Evolutionary conservation across 78 protist genomes (phyloP).

Genomic region (Dictyostelium capitatum): DNA sequence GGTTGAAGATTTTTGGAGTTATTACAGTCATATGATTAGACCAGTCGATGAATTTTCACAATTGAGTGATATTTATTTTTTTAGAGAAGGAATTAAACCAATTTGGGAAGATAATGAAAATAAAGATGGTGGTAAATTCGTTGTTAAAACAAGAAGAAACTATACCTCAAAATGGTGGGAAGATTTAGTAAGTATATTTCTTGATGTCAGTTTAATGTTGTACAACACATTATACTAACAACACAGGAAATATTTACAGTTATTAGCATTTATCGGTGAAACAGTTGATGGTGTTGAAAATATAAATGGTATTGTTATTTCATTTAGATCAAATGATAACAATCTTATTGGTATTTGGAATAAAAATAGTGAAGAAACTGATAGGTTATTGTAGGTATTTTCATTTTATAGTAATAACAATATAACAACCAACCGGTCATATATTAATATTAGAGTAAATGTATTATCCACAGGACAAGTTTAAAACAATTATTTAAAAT

Average conservation of each 20-base stretch:
- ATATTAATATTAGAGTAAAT: neutral
- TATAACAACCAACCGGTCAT: neutral
- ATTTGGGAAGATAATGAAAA: constrained; percentile 82
- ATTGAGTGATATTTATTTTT: constrained; percentile 78
- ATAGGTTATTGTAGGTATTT: constrained; percentile 58
- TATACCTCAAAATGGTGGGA: constrained; percentile 85
- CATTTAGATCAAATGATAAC: constrained; percentile 77
- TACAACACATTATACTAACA: neutral
- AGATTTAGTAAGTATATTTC: constrained; percentile 55
- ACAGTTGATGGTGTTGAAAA: constrained; percentile 79
- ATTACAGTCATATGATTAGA: constrained; percentile 80
- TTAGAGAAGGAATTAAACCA: constrained; percentile 82
- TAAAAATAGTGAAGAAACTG: constrained; percentile 64
- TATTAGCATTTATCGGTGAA: constrained; percentile 82
- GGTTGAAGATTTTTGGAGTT: constrained; percentile 83
- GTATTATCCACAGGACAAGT: too few species aligned
- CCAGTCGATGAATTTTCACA: constrained; percentile 82
- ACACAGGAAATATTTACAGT: neutral
- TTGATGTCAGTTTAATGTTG: neutral
- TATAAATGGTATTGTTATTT: constrained; percentile 72
- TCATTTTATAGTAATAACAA: neutral
- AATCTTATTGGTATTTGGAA: constrained; percentile 83
- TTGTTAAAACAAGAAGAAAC: constrained; percentile 70
- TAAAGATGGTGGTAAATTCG: constrained; percentile 82
- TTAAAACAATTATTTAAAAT: constrained; percentile 55